A percentile compares a stretch with the other conserved stretches of the same genome.
phyloP scores from a whole-genome alignment of 129 eudicot species.

The Erigeron canadensis region DNA sequence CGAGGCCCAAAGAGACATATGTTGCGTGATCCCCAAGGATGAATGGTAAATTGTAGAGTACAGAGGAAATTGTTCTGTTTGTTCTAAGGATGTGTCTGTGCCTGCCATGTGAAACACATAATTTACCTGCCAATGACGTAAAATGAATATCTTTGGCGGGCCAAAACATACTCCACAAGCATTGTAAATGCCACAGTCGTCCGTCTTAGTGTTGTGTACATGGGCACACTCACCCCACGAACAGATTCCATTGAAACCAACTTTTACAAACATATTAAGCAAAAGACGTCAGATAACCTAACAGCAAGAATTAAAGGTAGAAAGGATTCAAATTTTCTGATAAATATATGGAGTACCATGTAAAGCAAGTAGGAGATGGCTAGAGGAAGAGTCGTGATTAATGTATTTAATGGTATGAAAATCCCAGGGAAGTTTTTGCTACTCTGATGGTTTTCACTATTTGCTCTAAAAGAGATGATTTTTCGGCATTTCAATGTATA shows the following conservation, averaged over 20 bases:
- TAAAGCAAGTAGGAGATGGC: constrained; percentile 46
- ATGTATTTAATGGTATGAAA: constrained; percentile 31
- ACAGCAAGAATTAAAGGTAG: background rate
- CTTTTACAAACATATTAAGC: constrained; percentile 25
- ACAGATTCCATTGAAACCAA: constrained; percentile 57
- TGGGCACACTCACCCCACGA: constrained; percentile 56
- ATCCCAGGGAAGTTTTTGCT: constrained; percentile 19
- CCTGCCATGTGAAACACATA: background rate
- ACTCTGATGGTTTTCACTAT: constrained; percentile 20
- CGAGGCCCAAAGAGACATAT: background rate
- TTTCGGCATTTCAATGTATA: constrained; percentile 39
- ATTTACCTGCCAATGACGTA: constrained; percentile 44
- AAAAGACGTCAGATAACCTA: background rate
- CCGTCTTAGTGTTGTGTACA: constrained; percentile 62
- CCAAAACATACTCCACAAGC: constrained; percentile 48
- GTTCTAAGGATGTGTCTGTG: background rate
- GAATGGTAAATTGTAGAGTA: too few species aligned
- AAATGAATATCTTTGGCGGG: constrained; percentile 40
- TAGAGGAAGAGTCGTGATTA: constrained; percentile 47
- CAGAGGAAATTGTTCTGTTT: too few species aligned
- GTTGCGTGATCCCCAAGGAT: background rate
- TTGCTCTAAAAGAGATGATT: constrained; percentile 39
- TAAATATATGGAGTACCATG: constrained; percentile 38
- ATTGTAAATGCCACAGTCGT: constrained; percentile 62
- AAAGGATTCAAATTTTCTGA: background rate